A percentile compares a stretch with the other conserved stretches of the same genome.
These are phyloP conservation scores for Panicum hallii DNA, from an alignment of 202 grass and related monocot species.

Conservation along the genomic window DNA sequence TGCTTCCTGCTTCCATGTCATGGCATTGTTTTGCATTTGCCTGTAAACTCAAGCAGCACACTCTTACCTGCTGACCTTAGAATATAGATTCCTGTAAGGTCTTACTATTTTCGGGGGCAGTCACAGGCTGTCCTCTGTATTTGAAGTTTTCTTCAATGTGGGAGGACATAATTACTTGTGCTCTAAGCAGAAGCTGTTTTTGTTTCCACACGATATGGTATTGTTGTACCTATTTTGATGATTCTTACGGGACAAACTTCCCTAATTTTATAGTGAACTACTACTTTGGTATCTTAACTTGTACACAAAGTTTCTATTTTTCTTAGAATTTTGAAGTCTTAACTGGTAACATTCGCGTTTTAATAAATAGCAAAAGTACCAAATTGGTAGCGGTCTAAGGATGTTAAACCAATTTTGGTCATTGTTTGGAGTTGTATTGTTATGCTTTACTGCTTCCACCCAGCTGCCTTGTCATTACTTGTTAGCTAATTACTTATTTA, in stretches of 20 bases:
- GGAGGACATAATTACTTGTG: background rate
- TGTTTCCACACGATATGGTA: background rate
- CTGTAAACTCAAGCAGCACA: background rate
- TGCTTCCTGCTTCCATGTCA: constrained; percentile 9
- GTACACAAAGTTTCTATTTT: background rate
- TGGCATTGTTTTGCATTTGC: constrained; percentile 7
- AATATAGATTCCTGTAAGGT: background rate
- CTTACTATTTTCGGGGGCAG: background rate
- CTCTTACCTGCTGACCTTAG: background rate
- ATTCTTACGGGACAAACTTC: background rate
- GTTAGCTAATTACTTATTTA: background rate
- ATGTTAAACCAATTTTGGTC: background rate
- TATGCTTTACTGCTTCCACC: background rate
- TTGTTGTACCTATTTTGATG: background rate
- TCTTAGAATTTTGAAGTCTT: background rate
- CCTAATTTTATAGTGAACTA: background rate
- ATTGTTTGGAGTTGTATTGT: background rate
- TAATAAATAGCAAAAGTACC: background rate
- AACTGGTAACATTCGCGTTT: background rate
- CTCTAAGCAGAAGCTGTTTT: background rate
- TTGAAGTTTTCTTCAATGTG: background rate
- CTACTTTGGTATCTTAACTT: background rate
- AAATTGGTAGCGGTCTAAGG: background rate
- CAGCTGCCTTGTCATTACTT: background rate
- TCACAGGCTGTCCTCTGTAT: constrained; percentile 1